Percentiles rank a stretch among this genome's conserved stretches.
Conservation (phyloP, 352 stramenopile species). For the Phytophthora constricta region DNA sequence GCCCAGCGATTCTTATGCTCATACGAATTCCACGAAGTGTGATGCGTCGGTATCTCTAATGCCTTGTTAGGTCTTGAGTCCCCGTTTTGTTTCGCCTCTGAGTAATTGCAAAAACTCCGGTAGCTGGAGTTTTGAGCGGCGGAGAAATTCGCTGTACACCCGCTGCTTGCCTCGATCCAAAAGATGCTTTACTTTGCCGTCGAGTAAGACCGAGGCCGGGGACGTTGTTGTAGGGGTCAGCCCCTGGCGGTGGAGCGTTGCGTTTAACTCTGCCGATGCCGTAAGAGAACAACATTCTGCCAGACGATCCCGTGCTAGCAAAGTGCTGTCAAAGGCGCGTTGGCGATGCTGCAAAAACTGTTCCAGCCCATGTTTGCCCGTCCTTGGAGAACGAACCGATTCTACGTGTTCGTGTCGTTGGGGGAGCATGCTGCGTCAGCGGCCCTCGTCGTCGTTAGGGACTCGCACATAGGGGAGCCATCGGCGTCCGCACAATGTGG, state of each 20-base stretch:
- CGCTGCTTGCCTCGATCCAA: constrained; percentile 13
- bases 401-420: neutral
- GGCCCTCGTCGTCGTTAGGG: neutral
- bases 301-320: neutral
- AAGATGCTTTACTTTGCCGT: neutral
- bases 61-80: constrained; percentile 18
- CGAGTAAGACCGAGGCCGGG: neutral
- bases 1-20: neutral
- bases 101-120: constrained; percentile 17
- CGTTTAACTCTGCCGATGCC: neutral
- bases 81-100: constrained; percentile 2
- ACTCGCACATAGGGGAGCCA: neutral
- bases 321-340: neutral
- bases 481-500: neutral
- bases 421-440: neutral
- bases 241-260: neutral
- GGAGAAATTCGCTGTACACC: constrained; percentile 14
- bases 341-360: neutral
- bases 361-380: neutral
- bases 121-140: neutral
- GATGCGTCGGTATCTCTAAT: neutral
- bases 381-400: neutral
- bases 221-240: neutral
- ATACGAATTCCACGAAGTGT: constrained; percentile 4
- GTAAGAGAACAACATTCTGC: neutral